Evolutionary conservation across 164 flowering plant species (phyloP), one percentile per base, ranked within the genome.

Genomic region (Santalum album): DNA sequence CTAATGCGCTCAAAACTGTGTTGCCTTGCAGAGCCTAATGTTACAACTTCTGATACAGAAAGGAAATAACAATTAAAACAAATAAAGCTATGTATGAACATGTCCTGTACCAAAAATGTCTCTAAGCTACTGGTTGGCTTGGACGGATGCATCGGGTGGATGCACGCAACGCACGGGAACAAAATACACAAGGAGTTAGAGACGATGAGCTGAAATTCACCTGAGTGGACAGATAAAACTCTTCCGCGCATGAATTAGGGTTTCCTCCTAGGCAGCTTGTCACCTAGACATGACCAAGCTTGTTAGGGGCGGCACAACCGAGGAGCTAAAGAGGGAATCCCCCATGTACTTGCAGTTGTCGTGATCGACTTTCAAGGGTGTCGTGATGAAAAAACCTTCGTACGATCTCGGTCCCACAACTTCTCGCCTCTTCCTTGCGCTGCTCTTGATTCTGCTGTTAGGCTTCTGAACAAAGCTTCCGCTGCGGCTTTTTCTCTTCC

Each of bases 271-370:
- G 34, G 34, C 34, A 3, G 34, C 9, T 9, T 17, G 25, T 86
- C 77, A 85, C 65, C 79, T 72, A 22, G 90, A 82, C 94, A 90
- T 73, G 14, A 90, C 94, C 77, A 87, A 65, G 78, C 65, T 82
- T 25, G 90, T 53, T 58, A 82, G 59, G 26, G 74, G 67, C 12
- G 82, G 74, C 49, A 73, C 72, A 19, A 64, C 75, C 9, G 79
- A 69, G n/a, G 86, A 66, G 53, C 60, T 65, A 36, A 82, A 76
- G 3, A 66, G 63, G 54, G 80, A 63, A 54, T 76, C 83, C 6
- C 76, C 69, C 7, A 57, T 39, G 55, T 62, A 80, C 47, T 85
- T 87, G 83, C 94, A 87, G 61, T 81, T 81, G 23, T 87, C 95
- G 10, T 38, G 62, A 67, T 84, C 87, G 18, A 74, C 67, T 59